phyloP scores from a whole-genome alignment of 306 rosid species.

The Trifolium subterraneum region DNA sequence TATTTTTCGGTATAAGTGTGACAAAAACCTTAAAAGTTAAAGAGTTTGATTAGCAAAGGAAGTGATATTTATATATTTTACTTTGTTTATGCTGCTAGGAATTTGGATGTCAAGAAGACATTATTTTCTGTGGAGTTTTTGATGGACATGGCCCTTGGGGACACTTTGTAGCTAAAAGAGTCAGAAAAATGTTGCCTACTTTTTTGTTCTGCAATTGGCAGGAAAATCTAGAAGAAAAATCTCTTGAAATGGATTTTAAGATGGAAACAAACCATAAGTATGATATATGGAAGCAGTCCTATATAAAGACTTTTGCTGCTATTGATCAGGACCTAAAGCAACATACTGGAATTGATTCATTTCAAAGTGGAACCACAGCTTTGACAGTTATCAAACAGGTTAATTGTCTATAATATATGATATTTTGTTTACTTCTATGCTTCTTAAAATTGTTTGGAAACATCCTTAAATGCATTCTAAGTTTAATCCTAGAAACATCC shows the following conservation, averaged over 20 bases:
- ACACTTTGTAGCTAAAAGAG: constrained; percentile 72
- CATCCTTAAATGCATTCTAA: background rate
- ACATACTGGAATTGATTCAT: constrained; percentile 65
- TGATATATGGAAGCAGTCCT: constrained; percentile 74
- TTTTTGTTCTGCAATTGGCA: constrained; percentile 72
- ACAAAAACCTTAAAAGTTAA: background rate
- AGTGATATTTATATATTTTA: background rate
- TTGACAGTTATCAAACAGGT: constrained; percentile 86
- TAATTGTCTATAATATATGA: background rate
- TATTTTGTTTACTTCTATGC: background rate
- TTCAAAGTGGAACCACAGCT: constrained; percentile 77
- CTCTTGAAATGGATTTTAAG: constrained; percentile 53
- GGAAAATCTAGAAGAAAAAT: constrained; percentile 55
- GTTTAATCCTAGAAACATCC: too few relatives aligned
- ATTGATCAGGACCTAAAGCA: constrained; percentile 75
- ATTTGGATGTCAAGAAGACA: constrained; percentile 78
- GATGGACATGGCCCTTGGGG: constrained; percentile 97
- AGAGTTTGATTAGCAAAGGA: too few relatives aligned
- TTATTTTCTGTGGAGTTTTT: constrained; percentile 80
- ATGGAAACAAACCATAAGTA: constrained; percentile 56
- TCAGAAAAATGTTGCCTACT: constrained; percentile 62
- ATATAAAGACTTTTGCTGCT: constrained; percentile 62
- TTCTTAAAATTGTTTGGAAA: too few relatives aligned
- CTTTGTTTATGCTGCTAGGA: constrained; percentile 59
- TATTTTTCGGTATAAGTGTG: background rate